Conservation (phyloP, 208 protist species). For the Acanthamoeba healyi region DNA sequence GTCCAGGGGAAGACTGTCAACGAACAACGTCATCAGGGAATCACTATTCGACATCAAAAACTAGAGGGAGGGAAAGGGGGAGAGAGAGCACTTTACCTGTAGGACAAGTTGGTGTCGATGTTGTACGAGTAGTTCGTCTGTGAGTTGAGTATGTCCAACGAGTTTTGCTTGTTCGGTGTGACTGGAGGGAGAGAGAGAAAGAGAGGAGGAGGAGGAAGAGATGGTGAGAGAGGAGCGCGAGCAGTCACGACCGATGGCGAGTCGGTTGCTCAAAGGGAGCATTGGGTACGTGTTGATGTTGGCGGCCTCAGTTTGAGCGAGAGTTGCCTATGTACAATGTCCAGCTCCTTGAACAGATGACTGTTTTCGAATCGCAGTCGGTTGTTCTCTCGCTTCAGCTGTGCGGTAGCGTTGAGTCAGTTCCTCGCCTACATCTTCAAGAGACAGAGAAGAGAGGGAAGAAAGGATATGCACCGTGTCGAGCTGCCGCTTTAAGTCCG, state of each 20-base stretch:
- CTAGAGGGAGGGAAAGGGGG: neutral
- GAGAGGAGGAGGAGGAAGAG: neutral
- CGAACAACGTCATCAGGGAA: too few species aligned
- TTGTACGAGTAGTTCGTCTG: conserved; percentile 49
- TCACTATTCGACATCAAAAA: too few species aligned
- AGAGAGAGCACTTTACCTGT: neutral
- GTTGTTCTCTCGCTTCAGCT: conserved; percentile 60
- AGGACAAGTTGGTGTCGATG: conserved; percentile 2
- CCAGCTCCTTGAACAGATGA: conserved; percentile 54
- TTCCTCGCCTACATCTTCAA: neutral
- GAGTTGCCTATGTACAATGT: conserved; percentile 40
- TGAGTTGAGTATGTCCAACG: conserved; percentile 26
- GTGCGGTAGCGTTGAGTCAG: neutral
- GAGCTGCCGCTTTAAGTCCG: conserved; percentile 55
- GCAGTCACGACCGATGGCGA: too few species aligned
- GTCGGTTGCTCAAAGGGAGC: neutral
- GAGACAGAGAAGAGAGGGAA: neutral
- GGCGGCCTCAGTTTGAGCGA: conserved; percentile 11
- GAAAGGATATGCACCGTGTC: conserved; percentile 9
- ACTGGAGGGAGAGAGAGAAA: neutral
- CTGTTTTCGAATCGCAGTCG: conserved; percentile 65
- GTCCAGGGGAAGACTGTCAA: conserved; percentile 18
- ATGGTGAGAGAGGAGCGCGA: neutral
- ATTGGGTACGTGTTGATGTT: neutral
- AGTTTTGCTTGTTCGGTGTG: neutral